A percentile compares a stretch with the other conserved stretches of the same genome.
These are phyloP conservation scores for Jimgerdemannia flammicorona DNA, from an alignment of 192 early-diverging fungal genomes.

Conservation along the genomic window DNA sequence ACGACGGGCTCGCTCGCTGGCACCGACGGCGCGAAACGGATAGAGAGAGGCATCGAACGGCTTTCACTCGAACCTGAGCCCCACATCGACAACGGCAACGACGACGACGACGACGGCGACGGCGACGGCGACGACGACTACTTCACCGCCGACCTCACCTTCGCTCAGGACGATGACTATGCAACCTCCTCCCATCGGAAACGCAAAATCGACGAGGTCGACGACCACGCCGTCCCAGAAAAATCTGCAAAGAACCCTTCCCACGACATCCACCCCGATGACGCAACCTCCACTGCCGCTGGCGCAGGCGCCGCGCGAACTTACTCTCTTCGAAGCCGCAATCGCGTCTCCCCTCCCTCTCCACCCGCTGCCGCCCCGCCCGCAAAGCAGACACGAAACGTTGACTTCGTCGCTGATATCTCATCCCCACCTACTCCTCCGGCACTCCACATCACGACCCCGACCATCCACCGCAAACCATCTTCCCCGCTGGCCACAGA, in stretches of 20 bases:
- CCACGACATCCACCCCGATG: background rate
- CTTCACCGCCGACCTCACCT: background rate
- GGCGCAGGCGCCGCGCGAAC: background rate
- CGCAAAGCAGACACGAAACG: background rate
- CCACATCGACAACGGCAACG: background rate
- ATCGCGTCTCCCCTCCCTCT: background rate
- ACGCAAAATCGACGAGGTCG: background rate
- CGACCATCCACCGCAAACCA: background rate
- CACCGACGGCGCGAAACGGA: background rate
- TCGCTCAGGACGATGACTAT: background rate
- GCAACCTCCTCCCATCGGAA: background rate
- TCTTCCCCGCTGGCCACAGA: background rate
- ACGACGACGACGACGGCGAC: too few species aligned
- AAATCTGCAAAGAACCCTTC: background rate
- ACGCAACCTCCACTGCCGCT: background rate
- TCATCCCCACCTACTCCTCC: background rate
- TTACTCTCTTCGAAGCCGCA: background rate
- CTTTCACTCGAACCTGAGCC: background rate
- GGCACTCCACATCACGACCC: background rate
- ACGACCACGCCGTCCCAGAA: background rate
- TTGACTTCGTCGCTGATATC: background rate
- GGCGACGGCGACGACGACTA: too few species aligned
- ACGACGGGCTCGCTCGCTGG: background rate
- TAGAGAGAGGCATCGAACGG: background rate
- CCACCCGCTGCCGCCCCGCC: too few species aligned